These are phyloP conservation scores for Hypoxylon sp. DNA, from an alignment of 2,329 filamentous ascomycete species.

Conservation along the genomic window DNA sequence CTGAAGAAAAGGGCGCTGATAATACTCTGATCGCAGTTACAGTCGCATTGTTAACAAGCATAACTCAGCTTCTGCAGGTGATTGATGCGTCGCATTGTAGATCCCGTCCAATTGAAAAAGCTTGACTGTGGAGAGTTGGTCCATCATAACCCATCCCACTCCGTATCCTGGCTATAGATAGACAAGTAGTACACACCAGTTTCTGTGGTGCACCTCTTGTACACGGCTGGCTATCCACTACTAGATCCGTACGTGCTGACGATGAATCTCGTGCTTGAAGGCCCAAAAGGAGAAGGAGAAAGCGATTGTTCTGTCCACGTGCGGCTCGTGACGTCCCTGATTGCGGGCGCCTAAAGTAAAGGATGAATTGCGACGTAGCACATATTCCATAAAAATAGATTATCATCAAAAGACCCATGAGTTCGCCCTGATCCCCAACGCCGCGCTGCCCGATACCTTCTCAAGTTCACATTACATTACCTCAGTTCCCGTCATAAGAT, in stretches of 20 bases:
- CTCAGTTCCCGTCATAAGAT: not conserved
- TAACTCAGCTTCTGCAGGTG: not conserved
- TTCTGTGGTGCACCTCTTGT: too few relatives aligned
- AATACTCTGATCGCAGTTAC: not conserved
- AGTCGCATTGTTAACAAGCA: not conserved
- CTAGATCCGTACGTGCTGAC: too few relatives aligned
- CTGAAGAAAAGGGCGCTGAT: not conserved
- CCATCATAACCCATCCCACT: not conserved
- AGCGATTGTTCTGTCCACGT: not conserved
- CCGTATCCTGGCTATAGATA: not conserved
- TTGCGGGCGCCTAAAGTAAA: too few relatives aligned
- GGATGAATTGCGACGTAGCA: too few relatives aligned
- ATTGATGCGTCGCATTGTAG: not conserved
- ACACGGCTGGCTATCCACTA: too few relatives aligned
- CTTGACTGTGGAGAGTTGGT: not conserved
- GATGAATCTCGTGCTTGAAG: too few relatives aligned
- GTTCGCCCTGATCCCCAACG: constrained; percentile 4
- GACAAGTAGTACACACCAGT: too few relatives aligned
- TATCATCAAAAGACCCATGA: constrained; percentile 1
- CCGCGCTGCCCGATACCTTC: constrained; percentile 2
- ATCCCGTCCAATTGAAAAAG: not conserved
- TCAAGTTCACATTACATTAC: not conserved
- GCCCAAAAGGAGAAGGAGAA: not conserved
- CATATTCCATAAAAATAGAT: not conserved
- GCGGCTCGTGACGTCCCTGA: too few relatives aligned